Evolutionary conservation across 2,329 filamentous ascomycete genomes (phyloP).

Genomic region (Metarhizium humberi): DNA sequence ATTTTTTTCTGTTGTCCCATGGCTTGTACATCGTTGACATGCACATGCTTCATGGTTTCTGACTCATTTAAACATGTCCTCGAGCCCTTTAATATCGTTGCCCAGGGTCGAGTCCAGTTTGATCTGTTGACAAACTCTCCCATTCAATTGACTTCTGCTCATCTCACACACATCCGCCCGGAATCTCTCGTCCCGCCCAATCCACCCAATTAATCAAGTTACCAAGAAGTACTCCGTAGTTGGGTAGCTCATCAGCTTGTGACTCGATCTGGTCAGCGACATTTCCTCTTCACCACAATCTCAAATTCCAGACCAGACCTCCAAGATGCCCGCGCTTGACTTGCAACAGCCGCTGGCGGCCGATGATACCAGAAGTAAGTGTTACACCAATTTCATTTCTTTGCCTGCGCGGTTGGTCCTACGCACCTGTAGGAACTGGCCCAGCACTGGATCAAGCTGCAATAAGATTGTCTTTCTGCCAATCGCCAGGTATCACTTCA

Average conservation of each 20-base stretch:
- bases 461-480: neutral
- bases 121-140: neutral
- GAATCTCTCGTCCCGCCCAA: too few relatives aligned
- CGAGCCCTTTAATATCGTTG: neutral
- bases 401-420: neutral
- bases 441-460: neutral
- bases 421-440: neutral
- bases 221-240: neutral
- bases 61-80: conserved; percentile 1
- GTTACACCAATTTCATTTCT: neutral
- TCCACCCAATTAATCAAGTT: neutral
- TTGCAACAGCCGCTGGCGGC: conserved; percentile 28
- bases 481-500: neutral
- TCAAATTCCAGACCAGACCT: neutral
- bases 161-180: neutral
- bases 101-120: neutral
- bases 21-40: neutral
- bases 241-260: neutral
- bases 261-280: neutral
- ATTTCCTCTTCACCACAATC: neutral
- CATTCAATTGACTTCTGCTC: neutral
- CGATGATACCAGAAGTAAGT: conserved; percentile 36
- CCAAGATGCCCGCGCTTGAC: conserved; percentile 31
- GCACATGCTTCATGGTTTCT: neutral
- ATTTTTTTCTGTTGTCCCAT: neutral